A percentile compares a stretch with the other conserved stretches of the same genome.
Conservation (phyloP, 805 yeast species). For the Spathaspora hagerdaliae region DNA sequence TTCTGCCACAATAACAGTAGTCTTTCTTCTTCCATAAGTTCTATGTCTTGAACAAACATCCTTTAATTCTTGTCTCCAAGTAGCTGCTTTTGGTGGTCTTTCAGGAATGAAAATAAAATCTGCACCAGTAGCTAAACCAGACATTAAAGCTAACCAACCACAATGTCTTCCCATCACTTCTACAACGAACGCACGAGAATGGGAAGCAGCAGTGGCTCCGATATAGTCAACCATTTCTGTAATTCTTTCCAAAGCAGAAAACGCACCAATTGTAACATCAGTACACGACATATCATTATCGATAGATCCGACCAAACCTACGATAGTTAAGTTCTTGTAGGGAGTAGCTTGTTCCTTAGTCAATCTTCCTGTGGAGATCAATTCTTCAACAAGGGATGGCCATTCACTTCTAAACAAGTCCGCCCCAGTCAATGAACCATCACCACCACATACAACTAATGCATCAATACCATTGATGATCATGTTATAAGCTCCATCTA, state of each 20-base stretch:
- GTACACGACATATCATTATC: conserved; percentile 85
- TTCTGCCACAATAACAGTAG: conserved; percentile 79
- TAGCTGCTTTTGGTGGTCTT: conserved; percentile 58
- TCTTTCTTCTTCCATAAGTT: conserved; percentile 68
- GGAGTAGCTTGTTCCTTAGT: conserved; percentile 43
- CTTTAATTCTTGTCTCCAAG: conserved; percentile 68
- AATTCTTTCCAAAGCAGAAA: conserved; percentile 72
- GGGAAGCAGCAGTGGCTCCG: conserved; percentile 81
- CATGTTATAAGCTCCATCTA: conserved; percentile 61
- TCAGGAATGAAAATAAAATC: conserved; percentile 81
- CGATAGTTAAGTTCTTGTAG: conserved; percentile 58
- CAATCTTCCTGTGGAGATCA: conserved; percentile 43
- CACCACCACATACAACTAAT: conserved; percentile 78
- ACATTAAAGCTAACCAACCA: conserved; percentile 83
- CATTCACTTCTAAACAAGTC: conserved; percentile 73
- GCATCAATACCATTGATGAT: conserved; percentile 73
- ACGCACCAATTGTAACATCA: conserved; percentile 79
- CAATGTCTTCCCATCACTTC: conserved; percentile 91
- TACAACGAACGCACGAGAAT: conserved; percentile 77
- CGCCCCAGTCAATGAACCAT: conserved; percentile 80
- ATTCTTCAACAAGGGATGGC: conserved; percentile 65
- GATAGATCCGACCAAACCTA: conserved; percentile 79
- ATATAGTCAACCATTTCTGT: conserved; percentile 74
- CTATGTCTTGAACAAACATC: conserved; percentile 63
- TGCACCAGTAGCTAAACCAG: conserved; percentile 77